Evolutionary conservation across 2,329 filamentous ascomycete genomes (phyloP), one percentile per base, ranked within the genome.

Genomic region (Cladosporium phlei): DNA sequence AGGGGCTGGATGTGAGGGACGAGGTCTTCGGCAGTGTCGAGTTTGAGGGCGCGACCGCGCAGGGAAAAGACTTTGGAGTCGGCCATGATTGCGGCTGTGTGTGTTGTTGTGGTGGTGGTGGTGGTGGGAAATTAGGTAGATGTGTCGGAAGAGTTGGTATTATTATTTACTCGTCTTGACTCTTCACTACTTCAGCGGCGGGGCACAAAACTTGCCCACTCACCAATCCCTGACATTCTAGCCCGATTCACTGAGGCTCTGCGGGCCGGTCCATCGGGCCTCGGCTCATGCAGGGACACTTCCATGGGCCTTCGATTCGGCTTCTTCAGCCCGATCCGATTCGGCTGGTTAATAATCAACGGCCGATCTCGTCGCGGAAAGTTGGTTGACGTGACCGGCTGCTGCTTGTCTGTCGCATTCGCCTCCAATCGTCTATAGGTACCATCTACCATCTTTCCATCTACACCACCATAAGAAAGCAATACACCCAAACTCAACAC

Each of bases 31-130:
- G 87, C 88, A 30, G 84, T 88, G 73, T 94, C 84, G 63, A 98
- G 86, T 76, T 95, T 96, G 60, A 97, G 79, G 62, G 85, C 85
- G 74, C 86, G 93, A 69, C 87, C 89, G 69, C 95, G 87, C 57
- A 97, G 82, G 58, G 89, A 90, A 72, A 96, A 97, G 63, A 88
- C 66, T 67, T 86, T 89, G 47, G 68, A 63, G 21, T 55, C 56
- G 19, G 69, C 60, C 72, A 77, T 78, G 53, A 78, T 82, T 53
- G 66, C 63, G 14, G 17, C 6, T 44, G 20, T 38, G 20, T 25
- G 19, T 19, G 19, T 3, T 16, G 14, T 24, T 7, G 24, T 19
- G 20, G 6, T 6, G 14, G 10, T 20, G 16, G 16, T 19, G 24
- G 22, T 12, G 34, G 20, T 17, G 10, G 21, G 21, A 38, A 22